Evolutionary conservation across 2,329 filamentous ascomycete genomes (phyloP), one percentile per base, ranked within the genome.

Genomic region (Aspergillus floridensis): DNA sequence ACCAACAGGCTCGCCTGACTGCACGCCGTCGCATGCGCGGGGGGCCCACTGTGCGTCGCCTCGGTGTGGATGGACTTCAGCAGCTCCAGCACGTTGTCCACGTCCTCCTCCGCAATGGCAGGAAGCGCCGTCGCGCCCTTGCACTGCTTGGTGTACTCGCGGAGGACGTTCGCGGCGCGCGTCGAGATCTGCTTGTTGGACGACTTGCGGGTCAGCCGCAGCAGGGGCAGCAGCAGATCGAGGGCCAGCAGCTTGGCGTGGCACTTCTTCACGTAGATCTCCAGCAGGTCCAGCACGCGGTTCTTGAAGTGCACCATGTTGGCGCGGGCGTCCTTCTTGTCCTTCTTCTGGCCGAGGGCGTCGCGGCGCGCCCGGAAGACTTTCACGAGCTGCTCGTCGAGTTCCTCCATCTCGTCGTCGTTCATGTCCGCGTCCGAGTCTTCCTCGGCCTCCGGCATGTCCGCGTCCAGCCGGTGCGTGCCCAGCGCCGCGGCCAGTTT

Each of bases 301-400:
- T 91, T 91, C 80, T 99, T 99, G 83, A 99, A 96, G 76, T 93
- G 93, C 69, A 96, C 80, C 71, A 98, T 91, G 21, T 87, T 92
- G 66, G 93, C 90, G 72, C 91, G 95, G 57, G 93, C 93, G 61
- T 93, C 89, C 71, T 91, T 91, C 68, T 90, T 89, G 70, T 95
- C 88, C 76, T 93, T 90, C 78, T 93, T 95, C 71, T 89, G 88
- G 72, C 83, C 88, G 1, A 80, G 79, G 16, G 80, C 80, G 73
- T 91, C 88, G 65, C 85, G 86, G 52, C 88, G 87, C 65, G 93
- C 88, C 65, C 88, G 87, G 82, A 98, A 96, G 62, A 97, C 91
- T 63, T 91, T 90, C 53, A 88, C 86, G 4, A 99, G 85, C 70
- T 93, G 89, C 11, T 85, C 84, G 69, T 98, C 93, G 16, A 98